Conservation (phyloP, 177 flowering plant species). For the Vitis hybrid region DNA sequence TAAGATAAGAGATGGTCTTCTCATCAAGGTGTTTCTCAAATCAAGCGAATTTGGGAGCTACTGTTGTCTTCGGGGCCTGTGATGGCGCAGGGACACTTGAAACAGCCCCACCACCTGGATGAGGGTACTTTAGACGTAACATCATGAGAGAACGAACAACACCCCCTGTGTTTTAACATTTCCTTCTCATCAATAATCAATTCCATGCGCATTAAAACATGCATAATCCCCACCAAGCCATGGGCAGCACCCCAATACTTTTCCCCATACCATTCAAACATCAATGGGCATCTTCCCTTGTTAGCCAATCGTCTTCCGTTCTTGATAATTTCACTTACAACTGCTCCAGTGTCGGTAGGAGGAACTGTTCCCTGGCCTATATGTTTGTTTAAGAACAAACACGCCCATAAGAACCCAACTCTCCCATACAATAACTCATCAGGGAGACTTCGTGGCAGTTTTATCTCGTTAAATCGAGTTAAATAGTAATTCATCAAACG, state of each 20-base stretch:
- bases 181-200: constrained; percentile 62
- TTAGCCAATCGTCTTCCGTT: constrained; percentile 49
- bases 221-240: constrained; percentile 83
- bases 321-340: constrained; percentile 53
- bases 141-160: too few relatives aligned
- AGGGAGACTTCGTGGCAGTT: constrained; percentile 54
- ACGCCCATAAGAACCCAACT: constrained; percentile 81
- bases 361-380: constrained; percentile 49
- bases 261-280: constrained; percentile 87
- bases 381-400: constrained; percentile 64
- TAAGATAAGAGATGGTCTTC: too few relatives aligned
- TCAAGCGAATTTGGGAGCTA: too few relatives aligned
- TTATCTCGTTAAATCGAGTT: constrained; percentile 53
- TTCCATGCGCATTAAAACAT: constrained; percentile 69
- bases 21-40: too few relatives aligned
- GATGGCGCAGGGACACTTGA: too few relatives aligned
- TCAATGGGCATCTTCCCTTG: constrained; percentile 55
- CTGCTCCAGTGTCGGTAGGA: constrained; percentile 36
- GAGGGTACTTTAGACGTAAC: too few relatives aligned
- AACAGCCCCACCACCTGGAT: too few relatives aligned
- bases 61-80: too few relatives aligned
- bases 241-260: constrained; percentile 94
- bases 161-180: constrained; percentile 33
- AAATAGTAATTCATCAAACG: constrained; percentile 39
- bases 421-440: constrained; percentile 80